These are phyloP conservation scores for button mushroom (Agaricus bisporus) DNA, from an alignment of 768 basidiomycete genomes.

Conservation along the genomic window DNA sequence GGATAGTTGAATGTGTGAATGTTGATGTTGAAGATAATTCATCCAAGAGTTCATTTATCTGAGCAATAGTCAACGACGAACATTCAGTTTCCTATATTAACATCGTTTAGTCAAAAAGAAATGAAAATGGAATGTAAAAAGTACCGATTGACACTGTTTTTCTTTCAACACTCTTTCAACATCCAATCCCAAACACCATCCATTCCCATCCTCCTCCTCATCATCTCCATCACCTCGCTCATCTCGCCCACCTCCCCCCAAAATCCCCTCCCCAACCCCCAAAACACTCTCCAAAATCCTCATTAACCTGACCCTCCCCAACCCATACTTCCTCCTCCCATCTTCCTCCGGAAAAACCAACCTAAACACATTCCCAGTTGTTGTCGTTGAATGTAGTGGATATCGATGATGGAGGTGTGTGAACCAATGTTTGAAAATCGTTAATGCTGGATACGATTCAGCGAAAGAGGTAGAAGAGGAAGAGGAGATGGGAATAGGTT, in stretches of 20 bases:
- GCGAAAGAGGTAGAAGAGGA: too few relatives aligned
- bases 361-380: slow-evolving; percentile 57
- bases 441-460: slow-evolving; percentile 32
- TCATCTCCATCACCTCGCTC: too few relatives aligned
- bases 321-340: slow-evolving; percentile 56
- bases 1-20: slow-evolving; percentile 51
- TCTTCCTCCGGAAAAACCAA: slow-evolving; percentile 87
- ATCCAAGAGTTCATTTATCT: slow-evolving; percentile 64
- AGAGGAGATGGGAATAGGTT: slow-evolving; percentile 10
- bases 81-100: slow-evolving; percentile 25
- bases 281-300: slow-evolving; percentile 24
- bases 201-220: slow-evolving; percentile 32
- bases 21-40: slow-evolving; percentile 65
- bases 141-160: too few relatives aligned
- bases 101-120: too few relatives aligned
- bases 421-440: slow-evolving; percentile 41
- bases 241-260: too few relatives aligned
- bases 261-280: too few relatives aligned
- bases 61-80: slow-evolving; percentile 30
- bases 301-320: slow-evolving; percentile 64
- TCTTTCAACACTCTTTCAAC: slow-evolving; percentile 25
- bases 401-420: slow-evolving; percentile 32
- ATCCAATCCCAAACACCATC: slow-evolving; percentile 64
- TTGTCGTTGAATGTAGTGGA: slow-evolving; percentile 44
- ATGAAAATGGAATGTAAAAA: too few relatives aligned